Evolutionary conservation across 2,329 filamentous ascomycete genomes (phyloP).

Genomic region (Colletotrichum somersetense): DNA sequence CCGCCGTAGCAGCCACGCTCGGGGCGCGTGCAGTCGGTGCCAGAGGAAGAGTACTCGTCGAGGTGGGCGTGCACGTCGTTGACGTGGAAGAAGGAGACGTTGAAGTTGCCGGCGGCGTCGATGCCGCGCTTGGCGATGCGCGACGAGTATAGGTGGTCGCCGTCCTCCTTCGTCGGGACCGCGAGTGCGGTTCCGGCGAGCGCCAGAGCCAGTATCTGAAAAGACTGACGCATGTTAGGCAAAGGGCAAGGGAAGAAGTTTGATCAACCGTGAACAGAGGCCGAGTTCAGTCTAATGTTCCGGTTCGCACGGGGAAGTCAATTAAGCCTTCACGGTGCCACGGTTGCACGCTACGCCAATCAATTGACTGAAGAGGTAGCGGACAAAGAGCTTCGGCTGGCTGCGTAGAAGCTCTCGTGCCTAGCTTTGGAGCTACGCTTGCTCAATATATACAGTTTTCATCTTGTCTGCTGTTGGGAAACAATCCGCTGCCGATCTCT

Average conservation of each 20-base stretch:
- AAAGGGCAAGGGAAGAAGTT: not conserved
- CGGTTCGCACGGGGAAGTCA: slow-evolving; percentile 5
- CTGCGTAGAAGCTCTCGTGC: not conserved
- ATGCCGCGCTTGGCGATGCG: slow-evolving; percentile 63
- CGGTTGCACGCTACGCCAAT: slow-evolving; percentile 16
- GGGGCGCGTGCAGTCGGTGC: slow-evolving; percentile 71
- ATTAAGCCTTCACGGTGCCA: slow-evolving; percentile 29
- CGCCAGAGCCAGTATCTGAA: slow-evolving; percentile 42
- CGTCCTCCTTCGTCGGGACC: slow-evolving; percentile 49
- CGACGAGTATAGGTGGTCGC: slow-evolving; percentile 64
- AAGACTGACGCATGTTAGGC: slow-evolving; percentile 28
- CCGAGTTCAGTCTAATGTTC: not conserved
- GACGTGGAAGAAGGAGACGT: slow-evolving; percentile 76
- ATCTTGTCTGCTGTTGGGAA: not conserved
- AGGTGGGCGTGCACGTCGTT: slow-evolving; percentile 78
- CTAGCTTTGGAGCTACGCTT: not conserved
- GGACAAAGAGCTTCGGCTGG: slow-evolving; percentile 1
- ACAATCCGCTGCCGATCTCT: slow-evolving; percentile 6
- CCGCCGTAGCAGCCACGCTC: slow-evolving; percentile 72
- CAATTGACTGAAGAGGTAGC: not conserved
- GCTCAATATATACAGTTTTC: slow-evolving; percentile 17
- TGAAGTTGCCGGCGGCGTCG: slow-evolving; percentile 63
- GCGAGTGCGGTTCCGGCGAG: slow-evolving; percentile 48
- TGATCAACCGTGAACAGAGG: not conserved
- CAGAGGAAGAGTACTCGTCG: slow-evolving; percentile 71